Evolutionary conservation across 129 eudicot species (phyloP), one percentile per base, ranked within the genome.

Genomic region (Sambucus nigra): DNA sequence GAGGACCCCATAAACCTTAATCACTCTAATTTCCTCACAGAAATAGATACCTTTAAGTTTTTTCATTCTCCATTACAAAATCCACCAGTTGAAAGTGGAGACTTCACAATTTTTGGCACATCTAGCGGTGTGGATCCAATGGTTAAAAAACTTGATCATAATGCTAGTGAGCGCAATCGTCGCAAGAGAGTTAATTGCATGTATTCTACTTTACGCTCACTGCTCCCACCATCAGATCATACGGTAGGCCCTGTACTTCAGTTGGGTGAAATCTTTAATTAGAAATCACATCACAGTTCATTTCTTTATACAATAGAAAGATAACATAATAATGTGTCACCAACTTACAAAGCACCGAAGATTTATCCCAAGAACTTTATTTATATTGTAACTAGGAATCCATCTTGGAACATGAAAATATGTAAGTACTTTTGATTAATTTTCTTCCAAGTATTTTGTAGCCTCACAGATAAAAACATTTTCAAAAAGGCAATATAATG

Each of bases 161-260:
- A 73, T 39, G 80, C 70, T 0, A 73, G 74, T 19, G 80, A 73
- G 47, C 67, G 80, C 4, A 70, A 63, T 58, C 76, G 80, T 26
- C 65, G 80, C 0, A 74, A 68, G 38, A 69, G 32, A 27, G 64
- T 74, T 3, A 74, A 69, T 27, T n/a, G n/a, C 46, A 44, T 69
- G 72, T 74, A 63, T 55, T 50, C 76, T 11, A 22, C 71, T 47
- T 72, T 74, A 1, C 64, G 80, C 14, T 49, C 76, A 0, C 51
- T 69, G 54, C 76, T 74, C 25, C 80, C 80, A 0, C 17, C 46
- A 5, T 5, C 69, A 7, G 67, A 69, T 46, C 80, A 74, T 7
- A 56, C 38, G 56, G 80, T 74, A 51, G n/a, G 55, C 4, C 24
- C 28, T n/a, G n/a, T n/a, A n/a, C n/a, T n/a, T n/a, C n/a, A n/a